Percentiles rank a stretch among this genome's conserved stretches.
Conservation (phyloP, 306 rosid genomes). For the Malus domestica region ASM211411v1 NC_041795.1:7787001-7787500, state of each 20-base stretch:
- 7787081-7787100: neutral
- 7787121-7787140: neutral
- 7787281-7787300: conserved; percentile 42
- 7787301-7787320: conserved; percentile 24
- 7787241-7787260: neutral
- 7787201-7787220: neutral
- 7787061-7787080: neutral
- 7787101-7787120: neutral
- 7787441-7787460: neutral
- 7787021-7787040: neutral
- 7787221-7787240: neutral
- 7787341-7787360: conserved; percentile 33
- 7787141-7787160: neutral
- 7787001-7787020: neutral
- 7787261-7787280: conserved; percentile 23
- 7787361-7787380: neutral
- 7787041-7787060: neutral
- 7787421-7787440: neutral
- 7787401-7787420: neutral
- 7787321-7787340: conserved; percentile 23
- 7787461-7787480: neutral
- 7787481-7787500: neutral
- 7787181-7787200: neutral
- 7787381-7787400: neutral
- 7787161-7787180: neutral